Base-by-base conservation (phyloP, 352 stramenopile species). In the Phytophthora ohioensis region DNA sequence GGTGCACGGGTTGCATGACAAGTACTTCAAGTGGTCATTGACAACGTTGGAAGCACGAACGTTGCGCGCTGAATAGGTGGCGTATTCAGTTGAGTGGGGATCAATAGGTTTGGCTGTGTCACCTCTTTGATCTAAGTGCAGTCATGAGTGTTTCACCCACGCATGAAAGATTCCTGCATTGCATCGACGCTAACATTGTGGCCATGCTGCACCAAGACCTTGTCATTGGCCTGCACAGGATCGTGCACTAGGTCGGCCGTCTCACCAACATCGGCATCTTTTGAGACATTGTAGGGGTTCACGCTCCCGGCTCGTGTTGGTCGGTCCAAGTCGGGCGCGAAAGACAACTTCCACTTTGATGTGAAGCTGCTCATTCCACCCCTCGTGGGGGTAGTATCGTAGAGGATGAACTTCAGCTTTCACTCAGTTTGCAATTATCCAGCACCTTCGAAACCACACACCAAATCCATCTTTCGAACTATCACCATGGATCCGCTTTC, bases 401-500 rank as follows among this genome's bases (percentile, higher is more conserved):
- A 45, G 39, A 11, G 39, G 39, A 45, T 45, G 13, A 15, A 27
- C 21, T 27, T 27, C 21, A 27, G 3, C 27, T 12, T 32, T 13
- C 11, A 36, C 38, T 69, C 66, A 67, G 38, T 69, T 69, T 60
- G 17, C 51, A 54, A 73, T 57, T 69, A 61, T 17, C 46, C 54
- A 64, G n/a, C 36, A 69, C 27, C 52, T 27, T 32, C 51, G 21
- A 38, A 67, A 54, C 47, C 49, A 57, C 41, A 31, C 34, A 21
- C 38, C 8, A 43, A 17, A 3, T 21, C 7, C 57, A 41, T 41
- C 36, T 27, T 27, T 27, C 21, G 21, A 27, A 27, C 21, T 27
- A 27, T 27, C 15, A 55, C 30, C 43, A 73, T 74, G 67, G 60
- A 74, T 15, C 53, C 30, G 31, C 61, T 62, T 43, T 74, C 67